phyloP scores from a whole-genome alignment of 768 basidiomycete genomes.

The Trametes elegans region DNA sequence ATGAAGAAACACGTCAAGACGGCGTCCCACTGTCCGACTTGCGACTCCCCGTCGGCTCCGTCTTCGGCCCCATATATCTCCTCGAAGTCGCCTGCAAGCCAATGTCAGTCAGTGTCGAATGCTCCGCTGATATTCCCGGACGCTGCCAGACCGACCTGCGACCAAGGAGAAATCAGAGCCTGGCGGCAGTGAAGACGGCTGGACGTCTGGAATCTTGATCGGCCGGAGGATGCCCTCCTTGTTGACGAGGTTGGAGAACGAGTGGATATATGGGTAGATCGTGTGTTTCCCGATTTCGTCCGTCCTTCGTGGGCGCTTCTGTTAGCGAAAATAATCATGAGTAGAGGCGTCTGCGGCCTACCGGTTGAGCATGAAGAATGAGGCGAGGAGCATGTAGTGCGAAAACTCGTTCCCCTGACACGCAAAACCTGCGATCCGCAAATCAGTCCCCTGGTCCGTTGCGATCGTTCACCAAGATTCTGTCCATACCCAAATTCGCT shows the following conservation, averaged over 20 bases:
- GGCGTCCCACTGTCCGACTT: conserved; percentile 81
- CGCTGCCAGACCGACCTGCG: conserved; percentile 52
- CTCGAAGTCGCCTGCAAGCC: conserved; percentile 75
- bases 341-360: conserved; percentile 35
- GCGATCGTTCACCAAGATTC: background rate
- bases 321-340: too few relatives aligned
- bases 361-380: conserved; percentile 87
- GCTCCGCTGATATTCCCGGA: background rate
- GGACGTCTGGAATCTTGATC: conserved; percentile 79
- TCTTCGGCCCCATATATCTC: conserved; percentile 73
- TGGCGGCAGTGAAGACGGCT: conserved; percentile 66
- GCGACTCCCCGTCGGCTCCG: conserved; percentile 49
- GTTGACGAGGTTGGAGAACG: conserved; percentile 79
- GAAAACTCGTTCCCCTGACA: conserved; percentile 97
- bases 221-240: conserved; percentile 60
- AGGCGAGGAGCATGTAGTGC: conserved; percentile 90
- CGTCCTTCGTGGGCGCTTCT: conserved; percentile 47
- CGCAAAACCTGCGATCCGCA: conserved; percentile 59
- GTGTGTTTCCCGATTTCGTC: conserved; percentile 64
- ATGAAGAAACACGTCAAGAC: conserved; percentile 97
- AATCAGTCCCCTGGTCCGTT: background rate
- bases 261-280: conserved; percentile 88
- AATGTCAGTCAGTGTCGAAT: background rate
- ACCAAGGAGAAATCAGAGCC: conserved; percentile 78
- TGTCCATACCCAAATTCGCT: conserved; percentile 64